phyloP scores from a whole-genome alignment of 2,329 filamentous ascomycete genomes.

The Calcarisporium arbuscula region DNA sequence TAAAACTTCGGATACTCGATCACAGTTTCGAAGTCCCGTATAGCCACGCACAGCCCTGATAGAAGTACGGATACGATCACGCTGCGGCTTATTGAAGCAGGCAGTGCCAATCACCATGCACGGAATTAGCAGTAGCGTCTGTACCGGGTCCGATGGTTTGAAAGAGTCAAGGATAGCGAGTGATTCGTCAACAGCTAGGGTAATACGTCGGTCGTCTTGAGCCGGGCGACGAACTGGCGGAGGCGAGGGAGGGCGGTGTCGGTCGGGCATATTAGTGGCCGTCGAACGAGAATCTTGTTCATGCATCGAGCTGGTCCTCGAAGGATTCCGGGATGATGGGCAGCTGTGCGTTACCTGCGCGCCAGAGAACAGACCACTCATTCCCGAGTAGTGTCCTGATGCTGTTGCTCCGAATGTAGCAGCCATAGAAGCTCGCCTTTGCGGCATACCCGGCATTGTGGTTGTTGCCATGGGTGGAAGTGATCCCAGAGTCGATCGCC shows the following conservation, averaged over 20 bases:
- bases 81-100: slow-evolving; percentile 46
- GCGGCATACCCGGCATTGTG: slow-evolving; percentile 13
- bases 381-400: slow-evolving; percentile 12
- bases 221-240: slow-evolving; percentile 40
- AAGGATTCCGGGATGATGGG: slow-evolving; percentile 27
- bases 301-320: slow-evolving; percentile 34
- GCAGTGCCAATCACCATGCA: slow-evolving; percentile 56
- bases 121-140: slow-evolving; percentile 54
- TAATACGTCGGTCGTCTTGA: slow-evolving; percentile 46
- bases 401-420: slow-evolving; percentile 19
- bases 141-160: slow-evolving; percentile 49
- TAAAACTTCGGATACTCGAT: slow-evolving; percentile 46
- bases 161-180: slow-evolving; percentile 49
- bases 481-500: slow-evolving; percentile 24
- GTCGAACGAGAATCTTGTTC: slow-evolving; percentile 23
- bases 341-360: slow-evolving; percentile 21
- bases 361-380: slow-evolving; percentile 8
- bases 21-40: slow-evolving; percentile 53
- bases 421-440: slow-evolving; percentile 29
- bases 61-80: slow-evolving; percentile 44
- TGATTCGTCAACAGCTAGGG: slow-evolving; percentile 49
- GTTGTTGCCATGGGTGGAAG: slow-evolving; percentile 12
- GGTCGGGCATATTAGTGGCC: slow-evolving; percentile 13
- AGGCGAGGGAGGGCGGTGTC: slow-evolving; percentile 29
- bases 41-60: slow-evolving; percentile 48